A percentile compares a stretch with the other conserved stretches of the same genome.
Conservation (phyloP, 441 rosid species). For the Pelargonium australe region DNA sequence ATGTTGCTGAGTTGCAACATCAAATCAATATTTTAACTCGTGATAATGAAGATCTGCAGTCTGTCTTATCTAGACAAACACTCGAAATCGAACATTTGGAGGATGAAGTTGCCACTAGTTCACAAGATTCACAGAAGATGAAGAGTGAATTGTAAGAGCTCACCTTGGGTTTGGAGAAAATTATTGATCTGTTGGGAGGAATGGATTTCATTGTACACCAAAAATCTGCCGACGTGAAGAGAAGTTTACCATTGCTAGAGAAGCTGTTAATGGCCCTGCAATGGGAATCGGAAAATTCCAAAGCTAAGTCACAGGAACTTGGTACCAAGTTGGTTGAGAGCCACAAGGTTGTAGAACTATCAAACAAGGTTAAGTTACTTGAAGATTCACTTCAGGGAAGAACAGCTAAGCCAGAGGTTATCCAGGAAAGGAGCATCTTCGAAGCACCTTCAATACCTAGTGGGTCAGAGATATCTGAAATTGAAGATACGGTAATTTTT, state of each 20-base stretch:
- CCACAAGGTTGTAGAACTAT: conserved; percentile 57
- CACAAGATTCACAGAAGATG: conserved; percentile 40
- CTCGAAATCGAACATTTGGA: conserved; percentile 55
- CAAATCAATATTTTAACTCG: conserved; percentile 46
- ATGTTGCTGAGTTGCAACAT: conserved; percentile 41
- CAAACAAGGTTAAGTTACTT: conserved; percentile 47
- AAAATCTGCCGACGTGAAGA: conserved; percentile 33
- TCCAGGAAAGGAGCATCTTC: conserved; percentile 65
- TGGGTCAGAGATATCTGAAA: conserved; percentile 81
- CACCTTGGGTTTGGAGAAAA: conserved; percentile 50
- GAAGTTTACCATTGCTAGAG: conserved; percentile 48
- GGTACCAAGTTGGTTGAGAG: conserved; percentile 54
- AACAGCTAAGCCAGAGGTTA: conserved; percentile 46
- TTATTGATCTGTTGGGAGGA: conserved; percentile 42
- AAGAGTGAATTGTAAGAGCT: conserved; percentile 48
- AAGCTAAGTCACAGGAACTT: conserved; percentile 54
- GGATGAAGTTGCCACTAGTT: conserved; percentile 38
- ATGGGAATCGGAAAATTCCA: conserved; percentile 57
- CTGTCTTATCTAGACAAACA: conserved; percentile 41
- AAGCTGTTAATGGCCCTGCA: conserved; percentile 44
- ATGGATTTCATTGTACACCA: conserved; percentile 36
- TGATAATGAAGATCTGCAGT: conserved; percentile 49
- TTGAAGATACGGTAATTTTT: conserved; percentile 60
- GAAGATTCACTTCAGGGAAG: conserved; percentile 56
- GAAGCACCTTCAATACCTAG: conserved; percentile 56